phyloP scores from a whole-genome alignment of 768 basidiomycete species.

The Paxillus involutus region DNA sequence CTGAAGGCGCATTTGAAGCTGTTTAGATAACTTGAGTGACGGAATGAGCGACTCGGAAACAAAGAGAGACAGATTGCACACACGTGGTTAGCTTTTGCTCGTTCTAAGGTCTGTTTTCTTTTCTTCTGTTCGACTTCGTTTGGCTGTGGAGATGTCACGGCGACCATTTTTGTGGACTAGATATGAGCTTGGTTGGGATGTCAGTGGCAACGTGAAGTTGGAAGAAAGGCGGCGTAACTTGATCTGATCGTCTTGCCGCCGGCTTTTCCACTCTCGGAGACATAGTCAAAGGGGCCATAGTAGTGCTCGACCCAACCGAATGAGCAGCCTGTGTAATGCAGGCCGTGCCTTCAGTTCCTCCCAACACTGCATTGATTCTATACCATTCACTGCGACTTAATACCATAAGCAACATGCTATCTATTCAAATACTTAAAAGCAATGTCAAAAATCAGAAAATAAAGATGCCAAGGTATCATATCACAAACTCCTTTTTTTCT shows the following conservation, averaged over 20 bases:
- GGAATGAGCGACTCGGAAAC: background rate
- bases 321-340: no score
- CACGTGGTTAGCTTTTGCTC: constrained; percentile 59
- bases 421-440: no score
- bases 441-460: no score
- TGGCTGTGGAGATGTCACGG: constrained; percentile 21
- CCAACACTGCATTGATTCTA: no score
- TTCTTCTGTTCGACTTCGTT: constrained; percentile 35
- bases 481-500: no score
- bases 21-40: constrained; percentile 56
- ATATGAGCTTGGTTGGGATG: background rate
- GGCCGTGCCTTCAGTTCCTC: no score
- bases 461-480: no score
- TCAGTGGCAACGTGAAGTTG: background rate
- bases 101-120: constrained; percentile 52
- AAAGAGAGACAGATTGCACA: constrained; percentile 16
- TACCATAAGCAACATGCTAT: no score
- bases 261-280: background rate
- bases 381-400: no score
- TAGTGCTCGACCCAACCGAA: no score
- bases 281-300: no score
- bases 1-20: constrained; percentile 71
- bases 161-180: constrained; percentile 21
- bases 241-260: background rate
- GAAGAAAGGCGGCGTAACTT: background rate